Conservation (phyloP, 352 stramenopile genomes). For the Globisporangium solare region DNA sequence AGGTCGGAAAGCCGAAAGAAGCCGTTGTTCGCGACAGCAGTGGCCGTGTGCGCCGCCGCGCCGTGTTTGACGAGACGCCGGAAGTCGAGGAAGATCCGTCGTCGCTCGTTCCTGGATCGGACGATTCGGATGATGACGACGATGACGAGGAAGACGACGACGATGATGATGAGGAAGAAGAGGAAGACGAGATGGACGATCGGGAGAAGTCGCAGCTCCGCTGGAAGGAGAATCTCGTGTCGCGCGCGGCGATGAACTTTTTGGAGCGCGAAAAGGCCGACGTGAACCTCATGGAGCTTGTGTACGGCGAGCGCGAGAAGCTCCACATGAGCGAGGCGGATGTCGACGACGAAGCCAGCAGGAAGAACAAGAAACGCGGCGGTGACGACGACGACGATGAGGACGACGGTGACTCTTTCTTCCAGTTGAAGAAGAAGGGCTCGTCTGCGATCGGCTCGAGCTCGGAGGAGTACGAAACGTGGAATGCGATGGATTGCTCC, state of each 20-base stretch:
- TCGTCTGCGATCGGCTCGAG: slow-evolving; percentile 18
- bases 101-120: slow-evolving; percentile 8
- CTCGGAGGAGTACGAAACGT: slow-evolving; percentile 51
- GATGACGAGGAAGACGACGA: slow-evolving; percentile 47
- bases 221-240: slow-evolving; percentile 87
- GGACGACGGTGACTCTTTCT: slow-evolving; percentile 65
- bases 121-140: slow-evolving; percentile 41
- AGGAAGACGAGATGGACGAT: slow-evolving; percentile 23
- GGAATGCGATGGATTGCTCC: slow-evolving; percentile 77
- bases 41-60: slow-evolving; percentile 69
- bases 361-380: slow-evolving; percentile 7
- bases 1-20: slow-evolving; percentile 59
- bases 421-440: slow-evolving; percentile 67
- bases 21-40: slow-evolving; percentile 60
- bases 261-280: slow-evolving; percentile 74
- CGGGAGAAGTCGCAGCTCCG: slow-evolving; percentile 65
- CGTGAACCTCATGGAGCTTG: slow-evolving; percentile 89
- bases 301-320: slow-evolving; percentile 86
- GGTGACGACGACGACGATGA: slow-evolving; percentile 38
- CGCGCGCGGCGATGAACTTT: slow-evolving; percentile 82
- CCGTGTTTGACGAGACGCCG: slow-evolving; percentile 68
- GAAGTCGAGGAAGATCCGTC: slow-evolving; percentile 10
- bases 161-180: slow-evolving; percentile 34
- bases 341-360: slow-evolving; percentile 44
- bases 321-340: slow-evolving; percentile 78